Evolutionary conservation across 2,329 filamentous ascomycete genomes (phyloP).

Genomic region (Colletotrichum cereale): DNA sequence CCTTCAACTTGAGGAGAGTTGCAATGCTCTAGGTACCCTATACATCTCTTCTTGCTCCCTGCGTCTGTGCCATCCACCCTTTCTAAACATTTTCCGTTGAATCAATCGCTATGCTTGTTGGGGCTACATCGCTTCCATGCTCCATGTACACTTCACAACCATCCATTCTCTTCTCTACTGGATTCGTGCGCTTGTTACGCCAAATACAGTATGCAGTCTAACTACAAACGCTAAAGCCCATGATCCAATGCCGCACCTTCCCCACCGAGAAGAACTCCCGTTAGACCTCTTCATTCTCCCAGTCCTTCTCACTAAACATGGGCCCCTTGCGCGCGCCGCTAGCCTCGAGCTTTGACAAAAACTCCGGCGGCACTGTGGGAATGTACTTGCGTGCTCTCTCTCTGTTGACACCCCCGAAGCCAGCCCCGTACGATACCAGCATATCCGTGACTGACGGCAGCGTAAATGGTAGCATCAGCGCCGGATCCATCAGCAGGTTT

Average conservation of each 20-base stretch:
- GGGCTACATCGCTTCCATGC: constrained; percentile 16
- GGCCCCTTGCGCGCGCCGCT: constrained; percentile 63
- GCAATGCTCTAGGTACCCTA: neutral
- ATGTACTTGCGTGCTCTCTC: constrained; percentile 96
- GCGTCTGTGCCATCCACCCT: neutral
- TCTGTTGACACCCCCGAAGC: constrained; percentile 91
- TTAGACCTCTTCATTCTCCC: constrained; percentile 74
- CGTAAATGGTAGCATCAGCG: constrained; percentile 94
- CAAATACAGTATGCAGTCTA: neutral
- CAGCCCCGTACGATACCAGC: constrained; percentile 94
- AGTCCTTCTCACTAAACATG: constrained; percentile 74
- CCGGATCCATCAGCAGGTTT: constrained; percentile 86
- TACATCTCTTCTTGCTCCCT: constrained; percentile 1
- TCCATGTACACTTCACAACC: neutral
- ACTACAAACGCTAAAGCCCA: neutral
- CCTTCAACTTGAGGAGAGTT: neutral
- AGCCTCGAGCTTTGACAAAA: constrained; percentile 86
- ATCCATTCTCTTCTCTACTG: neutral
- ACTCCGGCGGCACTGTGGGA: constrained; percentile 93
- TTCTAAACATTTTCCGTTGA: neutral
- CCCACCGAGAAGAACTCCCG: neutral
- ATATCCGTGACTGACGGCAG: constrained; percentile 97
- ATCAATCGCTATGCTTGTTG: constrained; percentile 38
- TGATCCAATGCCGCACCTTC: neutral
- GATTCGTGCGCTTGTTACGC: neutral